These are phyloP conservation scores for Colletotrichum horii DNA, from an alignment of 2,329 filamentous ascomycete species.

Conservation along the genomic window DNA sequence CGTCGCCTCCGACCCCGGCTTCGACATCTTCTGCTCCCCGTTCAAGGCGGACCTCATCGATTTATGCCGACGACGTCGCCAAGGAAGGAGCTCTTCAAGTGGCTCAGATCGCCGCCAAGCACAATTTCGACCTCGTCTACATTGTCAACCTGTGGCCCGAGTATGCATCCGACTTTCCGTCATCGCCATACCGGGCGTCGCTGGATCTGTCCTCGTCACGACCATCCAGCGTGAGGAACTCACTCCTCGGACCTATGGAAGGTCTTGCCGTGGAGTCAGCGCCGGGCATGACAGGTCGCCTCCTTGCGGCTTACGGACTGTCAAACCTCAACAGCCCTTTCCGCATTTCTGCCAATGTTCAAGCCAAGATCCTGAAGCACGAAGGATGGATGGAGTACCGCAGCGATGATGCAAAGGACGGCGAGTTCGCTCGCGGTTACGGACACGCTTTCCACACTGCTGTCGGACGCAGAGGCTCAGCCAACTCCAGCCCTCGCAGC, in stretches of 20 bases:
- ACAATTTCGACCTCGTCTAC: constrained; percentile 64
- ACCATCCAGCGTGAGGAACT: constrained; percentile 22
- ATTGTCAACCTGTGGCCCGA: constrained; percentile 64
- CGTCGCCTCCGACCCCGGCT: constrained; percentile 10
- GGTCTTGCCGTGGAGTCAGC: constrained; percentile 18
- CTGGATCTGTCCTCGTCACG: constrained; percentile 6
- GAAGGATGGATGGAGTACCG: constrained; percentile 60
- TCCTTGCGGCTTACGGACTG: constrained; percentile 61
- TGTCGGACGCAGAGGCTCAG: constrained; percentile 27
- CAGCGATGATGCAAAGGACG: constrained; percentile 42
- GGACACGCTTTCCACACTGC: constrained; percentile 58
- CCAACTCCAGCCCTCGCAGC: constrained; percentile 3
- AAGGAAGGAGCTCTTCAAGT: constrained; percentile 39
- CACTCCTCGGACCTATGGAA: constrained; percentile 8
- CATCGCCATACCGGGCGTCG: constrained; percentile 23
- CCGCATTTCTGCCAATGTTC: constrained; percentile 54
- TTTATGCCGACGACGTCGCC: constrained; percentile 20
- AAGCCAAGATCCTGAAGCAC: constrained; percentile 53
- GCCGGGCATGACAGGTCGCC: constrained; percentile 48
- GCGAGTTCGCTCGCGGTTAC: constrained; percentile 57
- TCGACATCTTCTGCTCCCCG: not conserved
- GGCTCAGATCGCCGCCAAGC: constrained; percentile 59
- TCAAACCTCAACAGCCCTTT: constrained; percentile 56
- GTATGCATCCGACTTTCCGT: constrained; percentile 4
- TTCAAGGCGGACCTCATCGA: constrained; percentile 11